phyloP scores from a whole-genome alignment of 768 basidiomycete species.

The Mycena filopes region DNA sequence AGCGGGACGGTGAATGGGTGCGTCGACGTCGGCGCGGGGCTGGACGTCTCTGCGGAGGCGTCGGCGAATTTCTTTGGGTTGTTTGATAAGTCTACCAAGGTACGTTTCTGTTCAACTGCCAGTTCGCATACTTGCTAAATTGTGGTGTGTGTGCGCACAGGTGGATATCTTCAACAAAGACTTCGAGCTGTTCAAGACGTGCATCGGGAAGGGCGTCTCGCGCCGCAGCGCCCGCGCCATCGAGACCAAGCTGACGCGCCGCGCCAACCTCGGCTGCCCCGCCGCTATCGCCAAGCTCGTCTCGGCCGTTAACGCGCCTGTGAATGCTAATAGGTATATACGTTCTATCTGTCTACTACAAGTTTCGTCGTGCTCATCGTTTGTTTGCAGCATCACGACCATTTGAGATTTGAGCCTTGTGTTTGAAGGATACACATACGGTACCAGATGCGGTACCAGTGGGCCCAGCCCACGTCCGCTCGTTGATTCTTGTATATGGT shows the following conservation, averaged over 20 bases:
- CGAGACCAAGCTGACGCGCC: conserved; percentile 15
- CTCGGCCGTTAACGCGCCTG: conserved; percentile 14
- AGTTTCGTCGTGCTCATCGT: background rate
- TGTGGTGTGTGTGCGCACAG: too few relatives aligned
- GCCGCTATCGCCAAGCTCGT: conserved; percentile 14
- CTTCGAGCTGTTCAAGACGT: conserved; percentile 49
- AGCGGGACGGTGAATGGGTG: conserved; percentile 43
- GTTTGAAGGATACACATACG: too few relatives aligned
- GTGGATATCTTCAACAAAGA: conserved; percentile 49
- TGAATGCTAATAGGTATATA: conserved; percentile 17
- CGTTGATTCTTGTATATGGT: too few relatives aligned
- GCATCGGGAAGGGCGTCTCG: conserved; percentile 14
- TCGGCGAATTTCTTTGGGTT: conserved; percentile 52
- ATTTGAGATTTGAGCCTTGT: too few relatives aligned
- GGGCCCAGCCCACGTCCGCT: too few relatives aligned
- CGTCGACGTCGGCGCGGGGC: conserved; percentile 44
- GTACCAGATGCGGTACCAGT: too few relatives aligned
- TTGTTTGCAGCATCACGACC: background rate
- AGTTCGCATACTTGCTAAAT: too few relatives aligned
- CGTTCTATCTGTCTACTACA: too few relatives aligned
- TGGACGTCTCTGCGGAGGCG: conserved; percentile 55
- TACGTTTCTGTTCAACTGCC: conserved; percentile 42
- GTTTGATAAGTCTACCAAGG: conserved; percentile 43
- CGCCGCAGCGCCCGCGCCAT: conserved; percentile 7
- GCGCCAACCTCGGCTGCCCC: conserved; percentile 26